Conservation (phyloP, 768 basidiomycete species). For the Cystoderma amianthinum region DNA sequence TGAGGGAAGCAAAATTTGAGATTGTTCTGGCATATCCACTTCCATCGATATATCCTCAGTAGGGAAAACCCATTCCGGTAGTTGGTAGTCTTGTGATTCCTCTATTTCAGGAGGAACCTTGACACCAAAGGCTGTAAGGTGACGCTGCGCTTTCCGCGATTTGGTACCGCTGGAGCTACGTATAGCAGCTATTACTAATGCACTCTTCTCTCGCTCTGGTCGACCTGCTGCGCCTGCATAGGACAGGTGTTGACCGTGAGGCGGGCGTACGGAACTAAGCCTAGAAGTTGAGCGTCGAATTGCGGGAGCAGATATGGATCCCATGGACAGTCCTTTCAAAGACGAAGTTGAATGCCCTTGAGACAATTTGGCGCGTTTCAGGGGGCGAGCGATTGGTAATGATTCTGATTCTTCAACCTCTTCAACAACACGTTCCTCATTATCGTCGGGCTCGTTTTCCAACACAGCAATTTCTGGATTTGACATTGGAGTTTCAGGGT, state of each 20-base stretch:
- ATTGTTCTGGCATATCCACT: too few relatives aligned
- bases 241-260: slow-evolving; percentile 9
- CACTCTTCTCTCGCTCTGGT: slow-evolving; percentile 12
- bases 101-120: slow-evolving; percentile 44
- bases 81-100: slow-evolving; percentile 44
- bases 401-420: not conserved
- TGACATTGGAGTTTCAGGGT: slow-evolving; percentile 15
- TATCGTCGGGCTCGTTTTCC: slow-evolving; percentile 5
- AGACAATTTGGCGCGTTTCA: slow-evolving; percentile 2
- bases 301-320: slow-evolving; percentile 14
- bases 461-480: slow-evolving; percentile 20
- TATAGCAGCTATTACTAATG: slow-evolving; percentile 40
- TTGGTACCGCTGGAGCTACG: slow-evolving; percentile 35
- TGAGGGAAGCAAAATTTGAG: too few relatives aligned
- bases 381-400: not conserved
- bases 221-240: slow-evolving; percentile 9
- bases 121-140: slow-evolving; percentile 53
- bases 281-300: slow-evolving; percentile 9
- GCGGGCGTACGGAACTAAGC: slow-evolving; percentile 8
- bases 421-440: slow-evolving; percentile 2
- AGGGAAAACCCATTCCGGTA: slow-evolving; percentile 43
- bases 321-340: slow-evolving; percentile 15
- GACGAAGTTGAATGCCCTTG: slow-evolving; percentile 3
- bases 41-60: too few relatives aligned
- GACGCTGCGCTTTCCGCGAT: slow-evolving; percentile 43